Base-by-base conservation (phyloP, 1,284 basidiomycete species). In the Ustilago sp. region DNA sequence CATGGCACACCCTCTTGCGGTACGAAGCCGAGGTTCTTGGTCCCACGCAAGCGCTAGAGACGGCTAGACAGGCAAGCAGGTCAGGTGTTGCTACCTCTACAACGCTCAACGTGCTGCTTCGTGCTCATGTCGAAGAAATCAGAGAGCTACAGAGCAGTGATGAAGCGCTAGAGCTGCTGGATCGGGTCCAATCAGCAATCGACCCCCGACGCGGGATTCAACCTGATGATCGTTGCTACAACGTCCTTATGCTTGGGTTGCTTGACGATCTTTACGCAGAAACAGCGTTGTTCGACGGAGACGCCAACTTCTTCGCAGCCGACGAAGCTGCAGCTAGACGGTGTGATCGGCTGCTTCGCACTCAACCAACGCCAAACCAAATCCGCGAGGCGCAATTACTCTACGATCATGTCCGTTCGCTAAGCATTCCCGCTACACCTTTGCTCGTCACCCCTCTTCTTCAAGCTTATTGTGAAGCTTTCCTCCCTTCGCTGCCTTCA, bases 391-490 rank as follows among this genome's bases (percentile, higher is more conserved):
- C 77, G 1, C 69, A 78, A 56, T 19, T 69, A 28, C 68, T 83
- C 15, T 80, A 81, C 68, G 64, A 76, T 23, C 75, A 78, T 41
- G 58, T 63, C 2, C 63, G 79, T 1, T 12, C 28, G n/a, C 19
- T 47, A 7, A 63, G 67, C 6, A 19, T 79, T 2, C 50, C 51
- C 0, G 73, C 80, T 3, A 80, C 76, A 17, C 39, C 74, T 15
- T 55, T 69, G 15, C 59, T 82, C 11, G 69, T 82, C 7, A 64
- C 51, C 23, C 79, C 80, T 2, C 68, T 83, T 12, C 51, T 83
- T 19, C 59, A 41, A 11, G 82, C 82, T 4, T 79, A 81, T 53
- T 79, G 79, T 74, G 59, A 67, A 17, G 74, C 76, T 3, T 82
- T 80, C 59, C 59, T 81, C 12, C 82, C 82, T 6, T 74, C 63